Conservation (phyloP, 768 basidiomycete genomes). For the Inosperma sp. region DNA sequence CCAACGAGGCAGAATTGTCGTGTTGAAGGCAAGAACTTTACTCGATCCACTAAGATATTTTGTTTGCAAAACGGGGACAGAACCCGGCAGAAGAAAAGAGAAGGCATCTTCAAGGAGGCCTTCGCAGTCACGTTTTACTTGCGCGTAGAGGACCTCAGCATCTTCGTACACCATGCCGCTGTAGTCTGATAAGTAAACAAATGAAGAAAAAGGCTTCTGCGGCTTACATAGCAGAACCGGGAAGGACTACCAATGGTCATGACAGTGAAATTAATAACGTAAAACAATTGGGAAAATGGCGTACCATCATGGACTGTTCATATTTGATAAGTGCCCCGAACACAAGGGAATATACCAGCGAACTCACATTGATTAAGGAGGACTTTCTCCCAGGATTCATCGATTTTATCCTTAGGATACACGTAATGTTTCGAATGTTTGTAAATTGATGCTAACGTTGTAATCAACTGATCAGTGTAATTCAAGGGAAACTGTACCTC, state of each 20-base stretch:
- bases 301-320: conserved; percentile 74
- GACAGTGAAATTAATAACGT: not conserved
- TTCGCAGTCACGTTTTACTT: conserved; percentile 64
- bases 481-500: conserved; percentile 48
- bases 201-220: not conserved
- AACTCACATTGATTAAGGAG: conserved; percentile 78
- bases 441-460: conserved; percentile 77
- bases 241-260: conserved; percentile 54
- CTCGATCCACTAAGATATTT: conserved; percentile 32
- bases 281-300: not conserved
- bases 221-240: conserved; percentile 83
- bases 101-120: conserved; percentile 73
- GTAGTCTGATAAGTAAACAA: not conserved
- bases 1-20: conserved; percentile 71
- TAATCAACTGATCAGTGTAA: conserved; percentile 33
- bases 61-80: conserved; percentile 36
- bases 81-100: conserved; percentile 56
- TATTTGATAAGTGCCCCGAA: not conserved
- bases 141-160: conserved; percentile 80
- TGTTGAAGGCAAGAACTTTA: conserved; percentile 73
- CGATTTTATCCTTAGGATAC: conserved; percentile 79
- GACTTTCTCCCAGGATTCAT: conserved; percentile 91
- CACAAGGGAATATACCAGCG: not conserved
- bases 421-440: conserved; percentile 46
- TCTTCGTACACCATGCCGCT: conserved; percentile 98